phyloP scores from a whole-genome alignment of 805 yeast species.

The Ogataea wickerhamii region DNA sequence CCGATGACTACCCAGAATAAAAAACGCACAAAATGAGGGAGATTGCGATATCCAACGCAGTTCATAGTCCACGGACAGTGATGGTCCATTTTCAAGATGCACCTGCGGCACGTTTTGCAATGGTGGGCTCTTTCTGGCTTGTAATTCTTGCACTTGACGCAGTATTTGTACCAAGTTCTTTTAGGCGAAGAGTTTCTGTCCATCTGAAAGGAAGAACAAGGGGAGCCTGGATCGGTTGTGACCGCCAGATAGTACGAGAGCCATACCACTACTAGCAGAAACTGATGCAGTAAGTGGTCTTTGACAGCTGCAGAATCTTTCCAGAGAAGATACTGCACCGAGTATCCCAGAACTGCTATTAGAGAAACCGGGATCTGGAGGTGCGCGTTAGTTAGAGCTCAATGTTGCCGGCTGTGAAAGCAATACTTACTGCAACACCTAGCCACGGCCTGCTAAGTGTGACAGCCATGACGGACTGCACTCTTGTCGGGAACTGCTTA shows the following conservation, averaged over 20 bases:
- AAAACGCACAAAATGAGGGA: constrained; percentile 79
- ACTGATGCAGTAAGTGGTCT: constrained; percentile 52
- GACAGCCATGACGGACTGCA: too few relatives aligned
- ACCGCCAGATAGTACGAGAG: constrained; percentile 72
- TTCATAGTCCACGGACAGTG: constrained; percentile 93
- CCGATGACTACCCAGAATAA: constrained; percentile 59
- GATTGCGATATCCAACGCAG: constrained; percentile 78
- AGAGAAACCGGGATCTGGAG: constrained; percentile 13
- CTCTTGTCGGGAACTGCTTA: too few relatives aligned
- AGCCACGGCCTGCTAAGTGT: constrained; percentile 20
- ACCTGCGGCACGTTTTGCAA: constrained; percentile 69
- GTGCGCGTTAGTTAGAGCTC: background rate
- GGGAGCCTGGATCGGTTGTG: constrained; percentile 59
- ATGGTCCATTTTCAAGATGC: constrained; percentile 90
- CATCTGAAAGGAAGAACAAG: constrained; percentile 41
- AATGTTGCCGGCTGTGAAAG: background rate
- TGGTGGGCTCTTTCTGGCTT: constrained; percentile 88
- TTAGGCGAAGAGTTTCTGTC: constrained; percentile 20
- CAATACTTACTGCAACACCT: constrained; percentile 21
- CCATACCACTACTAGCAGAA: constrained; percentile 69
- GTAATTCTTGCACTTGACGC: constrained; percentile 64
- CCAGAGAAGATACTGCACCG: constrained; percentile 12
- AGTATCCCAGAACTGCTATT: constrained; percentile 7
- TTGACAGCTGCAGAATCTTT: constrained; percentile 1
- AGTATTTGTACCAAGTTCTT: constrained; percentile 57